Percentiles rank a stretch among this genome's conserved stretches.
Evolutionary conservation across 345 rosid genomes (phyloP).

Genomic region (Linum lewisii): DNA sequence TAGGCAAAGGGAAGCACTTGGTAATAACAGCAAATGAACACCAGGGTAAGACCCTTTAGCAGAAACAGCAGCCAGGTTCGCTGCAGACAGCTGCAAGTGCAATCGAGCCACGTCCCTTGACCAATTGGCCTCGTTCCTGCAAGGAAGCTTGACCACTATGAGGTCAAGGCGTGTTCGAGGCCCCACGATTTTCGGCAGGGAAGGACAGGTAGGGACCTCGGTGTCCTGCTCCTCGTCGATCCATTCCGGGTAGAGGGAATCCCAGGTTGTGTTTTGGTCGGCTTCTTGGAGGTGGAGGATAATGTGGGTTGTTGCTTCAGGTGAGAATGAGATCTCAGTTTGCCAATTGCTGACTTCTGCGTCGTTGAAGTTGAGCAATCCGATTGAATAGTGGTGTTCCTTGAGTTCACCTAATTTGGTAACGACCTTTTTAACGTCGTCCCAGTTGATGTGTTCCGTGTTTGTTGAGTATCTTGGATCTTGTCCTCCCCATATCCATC

Average conservation of each 20-base stretch:
- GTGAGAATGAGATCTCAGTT: constrained; percentile 6
- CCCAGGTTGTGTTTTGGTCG: constrained; percentile 20
- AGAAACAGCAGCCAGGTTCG: constrained; percentile 19
- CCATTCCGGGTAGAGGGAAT: constrained; percentile 27
- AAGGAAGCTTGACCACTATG: constrained; percentile 24
- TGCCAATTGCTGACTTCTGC: constrained; percentile 18
- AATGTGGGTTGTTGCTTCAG: constrained; percentile 10
- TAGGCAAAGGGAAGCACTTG: constrained; percentile 19
- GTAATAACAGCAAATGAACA: constrained; percentile 21
- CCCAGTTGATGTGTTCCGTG: constrained; percentile 15
- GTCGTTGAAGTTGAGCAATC: constrained; percentile 20
- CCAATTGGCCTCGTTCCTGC: constrained; percentile 22
- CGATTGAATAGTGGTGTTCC: constrained; percentile 16
- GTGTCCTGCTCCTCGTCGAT: constrained; percentile 27
- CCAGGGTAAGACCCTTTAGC: constrained; percentile 20
- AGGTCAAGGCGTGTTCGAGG: constrained; percentile 22
- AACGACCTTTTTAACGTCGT: constrained; percentile 12
- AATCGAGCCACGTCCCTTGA: constrained; percentile 23
- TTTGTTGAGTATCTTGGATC: constrained; percentile 20
- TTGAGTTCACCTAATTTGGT: constrained; percentile 8
- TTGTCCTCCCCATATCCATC: constrained; percentile 30
- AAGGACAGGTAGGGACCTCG: constrained; percentile 23
- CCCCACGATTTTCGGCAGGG: constrained; percentile 16
- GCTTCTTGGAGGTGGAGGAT: constrained; percentile 13
- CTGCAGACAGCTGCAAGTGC: constrained; percentile 25